These are phyloP conservation scores for Gossypium sturtianum DNA, from an alignment of 345 rosid genomes.

Conservation along the genomic window DNA sequence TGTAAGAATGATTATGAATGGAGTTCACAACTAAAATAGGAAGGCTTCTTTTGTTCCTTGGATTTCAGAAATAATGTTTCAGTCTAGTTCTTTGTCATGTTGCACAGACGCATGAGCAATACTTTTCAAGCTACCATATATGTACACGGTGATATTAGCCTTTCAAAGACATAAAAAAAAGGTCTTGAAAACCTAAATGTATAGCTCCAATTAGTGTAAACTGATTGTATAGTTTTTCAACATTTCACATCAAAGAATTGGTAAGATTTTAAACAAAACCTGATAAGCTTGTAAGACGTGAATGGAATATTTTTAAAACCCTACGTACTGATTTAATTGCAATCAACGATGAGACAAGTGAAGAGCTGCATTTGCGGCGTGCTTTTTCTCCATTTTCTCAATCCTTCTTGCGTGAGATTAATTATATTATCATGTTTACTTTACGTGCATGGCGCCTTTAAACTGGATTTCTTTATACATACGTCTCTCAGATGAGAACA, in stretches of 20 bases:
- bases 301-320: not conserved
- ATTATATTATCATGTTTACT: not conserved
- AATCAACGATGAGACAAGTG: too few species aligned
- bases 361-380: slow-evolving; percentile 8
- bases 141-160: too few species aligned
- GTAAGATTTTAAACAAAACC: too few species aligned
- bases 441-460: not conserved
- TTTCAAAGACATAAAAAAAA: too few species aligned
- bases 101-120: not conserved
- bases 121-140: not conserved
- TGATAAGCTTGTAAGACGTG: not conserved
- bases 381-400: too few species aligned
- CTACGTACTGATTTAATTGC: too few species aligned
- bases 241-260: too few species aligned
- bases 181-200: too few species aligned
- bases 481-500: not conserved
- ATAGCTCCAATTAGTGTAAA: too few species aligned
- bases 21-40: not conserved
- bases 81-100: not conserved
- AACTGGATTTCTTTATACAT: not conserved
- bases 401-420: not conserved
- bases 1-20: not conserved
- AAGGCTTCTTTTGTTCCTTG: not conserved
- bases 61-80: not conserved
- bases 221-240: too few species aligned